Conservation (phyloP, 805 yeast species). For the Ogataea wickerhamii region DNA sequence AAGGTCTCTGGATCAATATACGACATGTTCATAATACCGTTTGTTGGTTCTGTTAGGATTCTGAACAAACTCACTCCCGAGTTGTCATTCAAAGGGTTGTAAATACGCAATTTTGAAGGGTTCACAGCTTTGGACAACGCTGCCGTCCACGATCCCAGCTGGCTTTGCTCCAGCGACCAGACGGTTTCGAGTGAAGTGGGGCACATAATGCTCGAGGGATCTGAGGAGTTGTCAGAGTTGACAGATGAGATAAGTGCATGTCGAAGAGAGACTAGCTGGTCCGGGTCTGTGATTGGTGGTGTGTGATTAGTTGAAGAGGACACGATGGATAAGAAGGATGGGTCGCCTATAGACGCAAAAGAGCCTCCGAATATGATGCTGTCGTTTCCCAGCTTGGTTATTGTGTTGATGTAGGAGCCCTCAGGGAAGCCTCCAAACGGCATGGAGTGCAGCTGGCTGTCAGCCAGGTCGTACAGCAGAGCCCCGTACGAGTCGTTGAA, state of each 20-base stretch:
- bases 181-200: constrained; percentile 40
- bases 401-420: constrained; percentile 57
- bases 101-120: constrained; percentile 73
- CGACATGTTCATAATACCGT: constrained; percentile 88
- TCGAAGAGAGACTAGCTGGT: constrained; percentile 58
- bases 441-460: constrained; percentile 40
- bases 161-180: constrained; percentile 51
- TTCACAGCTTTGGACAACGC: constrained; percentile 49
- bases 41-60: constrained; percentile 69
- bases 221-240: constrained; percentile 35
- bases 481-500: constrained; percentile 52
- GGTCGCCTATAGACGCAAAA: constrained; percentile 56
- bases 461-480: constrained; percentile 55
- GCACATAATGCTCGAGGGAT: constrained; percentile 47
- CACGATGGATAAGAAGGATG: constrained; percentile 39
- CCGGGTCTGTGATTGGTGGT: constrained; percentile 45
- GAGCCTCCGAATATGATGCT: constrained; percentile 78
- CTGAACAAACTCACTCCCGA: constrained; percentile 62
- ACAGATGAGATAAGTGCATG: constrained; percentile 51
- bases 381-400: constrained; percentile 43
- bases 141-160: constrained; percentile 65
- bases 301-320: constrained; percentile 30
- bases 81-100: constrained; percentile 47
- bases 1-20: constrained; percentile 74
- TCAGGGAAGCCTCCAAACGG: constrained; percentile 77